A percentile compares a stretch with the other conserved stretches of the same genome.
Evolutionary conservation across 371 early-diverging fungal species (phyloP).

Genomic region (Mucor velutinosus): DNA sequence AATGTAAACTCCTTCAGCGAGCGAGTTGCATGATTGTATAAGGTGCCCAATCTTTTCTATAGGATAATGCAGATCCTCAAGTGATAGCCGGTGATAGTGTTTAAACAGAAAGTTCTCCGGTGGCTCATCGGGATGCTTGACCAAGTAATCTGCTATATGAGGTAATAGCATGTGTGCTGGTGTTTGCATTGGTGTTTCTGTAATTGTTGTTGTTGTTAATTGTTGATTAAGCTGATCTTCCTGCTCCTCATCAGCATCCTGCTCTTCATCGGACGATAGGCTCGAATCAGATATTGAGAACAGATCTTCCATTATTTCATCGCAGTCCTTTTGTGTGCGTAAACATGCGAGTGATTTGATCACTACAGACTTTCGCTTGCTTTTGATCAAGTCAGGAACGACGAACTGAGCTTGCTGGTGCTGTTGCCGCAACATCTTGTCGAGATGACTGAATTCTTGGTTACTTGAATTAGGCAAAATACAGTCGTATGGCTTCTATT

Average conservation of each 20-base stretch:
- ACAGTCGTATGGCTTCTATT: constrained; percentile 26
- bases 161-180: constrained; percentile 14
- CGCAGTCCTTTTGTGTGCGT: constrained; percentile 4
- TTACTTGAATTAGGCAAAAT: constrained; percentile 6
- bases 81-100: constrained; percentile 9
- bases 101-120: constrained; percentile 12
- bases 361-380: constrained; percentile 2
- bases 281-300: constrained; percentile 1
- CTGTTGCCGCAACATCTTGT: constrained; percentile 22
- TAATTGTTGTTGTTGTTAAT: neutral
- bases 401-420: constrained; percentile 1
- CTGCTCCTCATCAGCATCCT: neutral
- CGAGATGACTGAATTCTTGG: constrained; percentile 16
- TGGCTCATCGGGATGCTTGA: constrained; percentile 17
- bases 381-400: neutral
- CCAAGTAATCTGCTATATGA: constrained; percentile 14
- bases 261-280: constrained; percentile 9
- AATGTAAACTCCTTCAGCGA: constrained; percentile 25
- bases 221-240: neutral
- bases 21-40: neutral
- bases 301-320: neutral
- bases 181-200: neutral
- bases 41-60: neutral
- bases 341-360: neutral
- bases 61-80: neutral